Conservation (phyloP, 2,329 filamentous ascomycete species). For the Monilinia aucupariae region DNA sequence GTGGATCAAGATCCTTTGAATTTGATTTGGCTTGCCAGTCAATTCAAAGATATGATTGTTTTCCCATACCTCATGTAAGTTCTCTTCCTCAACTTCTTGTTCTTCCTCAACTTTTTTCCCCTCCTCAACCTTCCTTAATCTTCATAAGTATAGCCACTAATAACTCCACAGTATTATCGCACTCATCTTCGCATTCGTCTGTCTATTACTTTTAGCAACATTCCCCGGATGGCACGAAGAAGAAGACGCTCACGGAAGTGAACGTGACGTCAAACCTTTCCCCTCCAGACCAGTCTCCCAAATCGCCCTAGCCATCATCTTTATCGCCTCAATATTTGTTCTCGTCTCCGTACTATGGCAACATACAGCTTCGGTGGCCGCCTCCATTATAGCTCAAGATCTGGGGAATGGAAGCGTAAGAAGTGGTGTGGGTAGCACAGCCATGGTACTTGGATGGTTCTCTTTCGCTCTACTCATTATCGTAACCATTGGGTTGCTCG, state of each 20-base stretch:
- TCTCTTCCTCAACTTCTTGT: slow-evolving; percentile 1
- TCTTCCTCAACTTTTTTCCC: not conserved
- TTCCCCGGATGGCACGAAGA: slow-evolving; percentile 98
- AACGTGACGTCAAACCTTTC: slow-evolving; percentile 89
- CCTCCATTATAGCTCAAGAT: slow-evolving; percentile 87
- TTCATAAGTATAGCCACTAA: slow-evolving; percentile 19
- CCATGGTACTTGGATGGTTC: slow-evolving; percentile 98
- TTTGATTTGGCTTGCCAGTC: slow-evolving; percentile 91
- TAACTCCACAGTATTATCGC: slow-evolving; percentile 71
- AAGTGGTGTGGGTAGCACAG: slow-evolving; percentile 84
- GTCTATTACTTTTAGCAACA: slow-evolving; percentile 88
- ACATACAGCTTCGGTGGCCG: slow-evolving; percentile 93
- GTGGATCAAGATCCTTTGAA: slow-evolving; percentile 95
- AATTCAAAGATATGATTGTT: slow-evolving; percentile 97
- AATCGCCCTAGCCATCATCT: slow-evolving; percentile 88
- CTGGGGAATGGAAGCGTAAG: slow-evolving; percentile 83
- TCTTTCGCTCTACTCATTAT: slow-evolving; percentile 89
- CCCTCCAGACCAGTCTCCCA: slow-evolving; percentile 89
- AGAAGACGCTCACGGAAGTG: slow-evolving; percentile 70
- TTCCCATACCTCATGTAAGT: slow-evolving; percentile 93
- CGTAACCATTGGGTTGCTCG: slow-evolving; percentile 87
- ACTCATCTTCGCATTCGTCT: slow-evolving; percentile 94
- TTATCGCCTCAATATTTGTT: slow-evolving; percentile 64
- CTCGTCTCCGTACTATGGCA: slow-evolving; percentile 80
- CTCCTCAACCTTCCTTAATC: not conserved